These are phyloP conservation scores for Marsdenia floribunda DNA, from an alignment of 257 asterid genomes.

Conservation along the genomic window DNA sequence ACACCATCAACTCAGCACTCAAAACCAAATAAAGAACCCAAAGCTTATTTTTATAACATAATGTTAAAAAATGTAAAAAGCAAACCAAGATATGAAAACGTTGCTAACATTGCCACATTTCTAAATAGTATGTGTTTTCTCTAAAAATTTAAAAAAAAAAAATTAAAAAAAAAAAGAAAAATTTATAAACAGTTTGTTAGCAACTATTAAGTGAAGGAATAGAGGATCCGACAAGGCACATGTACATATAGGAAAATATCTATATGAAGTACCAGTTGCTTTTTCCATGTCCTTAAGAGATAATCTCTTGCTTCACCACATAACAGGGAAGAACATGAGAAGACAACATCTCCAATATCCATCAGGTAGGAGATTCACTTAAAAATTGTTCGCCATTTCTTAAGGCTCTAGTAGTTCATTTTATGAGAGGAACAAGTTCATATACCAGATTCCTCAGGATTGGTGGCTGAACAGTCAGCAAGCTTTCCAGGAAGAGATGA, in stretches of 20 bases:
- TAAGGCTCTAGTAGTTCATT: neutral
- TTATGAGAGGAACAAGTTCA: slow-evolving; percentile 1
- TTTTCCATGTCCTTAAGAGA: neutral
- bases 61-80: neutral
- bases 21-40: neutral
- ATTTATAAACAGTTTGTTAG: neutral
- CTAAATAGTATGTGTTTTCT: no score
- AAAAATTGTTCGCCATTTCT: neutral
- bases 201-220: neutral
- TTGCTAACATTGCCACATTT: neutral
- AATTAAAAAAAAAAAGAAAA: neutral
- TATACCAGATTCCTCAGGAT: slow-evolving; percentile 85
- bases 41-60: neutral
- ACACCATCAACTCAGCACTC: neutral
- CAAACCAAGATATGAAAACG: neutral
- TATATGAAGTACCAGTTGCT: neutral
- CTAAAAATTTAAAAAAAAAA: neutral
- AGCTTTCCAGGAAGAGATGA: slow-evolving; percentile 99
- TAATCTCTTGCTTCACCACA: neutral
- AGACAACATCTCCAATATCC: neutral
- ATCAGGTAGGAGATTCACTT: neutral
- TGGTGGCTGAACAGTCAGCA: slow-evolving; percentile 92
- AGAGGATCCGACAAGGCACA: neutral
- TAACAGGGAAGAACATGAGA: neutral
- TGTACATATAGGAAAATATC: neutral